These are phyloP conservation scores for Rhodotorula glutinis DNA, from an alignment of 1,284 basidiomycete species.

Conservation along the genomic window DNA sequence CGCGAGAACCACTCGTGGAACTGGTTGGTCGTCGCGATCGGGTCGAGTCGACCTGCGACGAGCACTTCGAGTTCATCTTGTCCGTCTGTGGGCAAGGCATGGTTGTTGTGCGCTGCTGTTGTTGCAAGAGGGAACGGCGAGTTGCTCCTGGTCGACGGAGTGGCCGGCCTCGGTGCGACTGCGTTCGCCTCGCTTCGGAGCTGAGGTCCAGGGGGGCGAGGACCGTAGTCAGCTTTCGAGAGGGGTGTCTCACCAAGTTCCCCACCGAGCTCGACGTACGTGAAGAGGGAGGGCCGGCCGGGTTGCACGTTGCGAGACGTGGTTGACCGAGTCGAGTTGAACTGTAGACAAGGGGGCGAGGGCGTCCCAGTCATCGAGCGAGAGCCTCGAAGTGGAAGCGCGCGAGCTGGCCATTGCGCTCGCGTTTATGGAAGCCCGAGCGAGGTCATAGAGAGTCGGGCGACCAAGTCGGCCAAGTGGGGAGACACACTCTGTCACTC, in stretches of 20 bases:
- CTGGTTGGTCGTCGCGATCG: constrained; percentile 81
- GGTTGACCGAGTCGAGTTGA: constrained; percentile 12
- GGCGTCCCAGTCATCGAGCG: constrained; percentile 82
- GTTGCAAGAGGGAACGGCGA: constrained; percentile 28
- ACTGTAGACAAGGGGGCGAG: constrained; percentile 60
- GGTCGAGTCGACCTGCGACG: constrained; percentile 51
- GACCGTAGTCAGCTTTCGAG: no score
- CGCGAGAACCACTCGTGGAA: constrained; percentile 88
- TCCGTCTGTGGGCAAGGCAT: no score
- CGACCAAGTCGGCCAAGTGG: background rate
- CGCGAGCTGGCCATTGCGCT: constrained; percentile 9
- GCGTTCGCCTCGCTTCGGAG: no score
- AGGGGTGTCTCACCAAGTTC: no score
- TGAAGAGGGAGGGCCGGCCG: constrained; percentile 10
- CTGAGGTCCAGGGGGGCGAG: no score
- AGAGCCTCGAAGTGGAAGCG: constrained; percentile 31
- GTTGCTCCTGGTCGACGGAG: background rate
- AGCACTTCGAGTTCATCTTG: constrained; percentile 55
- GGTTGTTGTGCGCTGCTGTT: constrained; percentile 46
- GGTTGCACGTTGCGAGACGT: background rate
- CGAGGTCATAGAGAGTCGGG: background rate
- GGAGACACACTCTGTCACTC: background rate
- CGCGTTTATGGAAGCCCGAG: no score
- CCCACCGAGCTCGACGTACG: no score
- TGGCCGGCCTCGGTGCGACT: background rate